A percentile compares a stretch with the other conserved stretches of the same genome.
phyloP scores from a whole-genome alignment of 2,329 filamentous ascomycete genomes.

The Epichloe typhina region DNA sequence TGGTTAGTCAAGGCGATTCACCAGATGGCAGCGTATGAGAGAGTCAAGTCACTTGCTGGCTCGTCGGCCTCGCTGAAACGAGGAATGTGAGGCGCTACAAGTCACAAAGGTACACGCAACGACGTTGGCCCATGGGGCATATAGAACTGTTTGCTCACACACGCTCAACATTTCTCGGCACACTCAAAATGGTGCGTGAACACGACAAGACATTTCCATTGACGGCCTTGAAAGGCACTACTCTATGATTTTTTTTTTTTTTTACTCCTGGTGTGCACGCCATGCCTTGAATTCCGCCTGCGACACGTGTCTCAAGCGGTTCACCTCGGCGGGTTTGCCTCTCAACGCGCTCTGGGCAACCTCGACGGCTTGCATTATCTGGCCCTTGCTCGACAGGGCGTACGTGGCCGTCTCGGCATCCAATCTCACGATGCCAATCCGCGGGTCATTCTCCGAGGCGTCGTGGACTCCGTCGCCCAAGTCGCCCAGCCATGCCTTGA shows the following conservation, averaged over 20 bases:
- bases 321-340: conserved; percentile 57
- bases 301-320: conserved; percentile 62
- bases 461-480: conserved; percentile 74
- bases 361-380: conserved; percentile 52
- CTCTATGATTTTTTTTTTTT: neutral
- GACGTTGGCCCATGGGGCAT: no score
- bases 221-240: neutral
- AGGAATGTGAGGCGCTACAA: no score
- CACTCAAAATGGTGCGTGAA: neutral
- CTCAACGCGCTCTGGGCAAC: conserved; percentile 63
- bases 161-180: neutral
- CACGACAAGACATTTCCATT: neutral
- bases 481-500: conserved; percentile 82
- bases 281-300: conserved; percentile 53
- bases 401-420: conserved; percentile 62
- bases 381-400: conserved; percentile 47
- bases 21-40: no score
- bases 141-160: no score
- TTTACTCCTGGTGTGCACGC: conserved; percentile 12
- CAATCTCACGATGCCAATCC: conserved; percentile 70
- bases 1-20: no score
- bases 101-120: no score
- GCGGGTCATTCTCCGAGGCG: conserved; percentile 66
- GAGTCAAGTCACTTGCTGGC: no score
- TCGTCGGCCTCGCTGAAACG: no score